Conservation (phyloP, 2,329 filamentous ascomycete species). For the Canariomyces notabilis region DNA sequence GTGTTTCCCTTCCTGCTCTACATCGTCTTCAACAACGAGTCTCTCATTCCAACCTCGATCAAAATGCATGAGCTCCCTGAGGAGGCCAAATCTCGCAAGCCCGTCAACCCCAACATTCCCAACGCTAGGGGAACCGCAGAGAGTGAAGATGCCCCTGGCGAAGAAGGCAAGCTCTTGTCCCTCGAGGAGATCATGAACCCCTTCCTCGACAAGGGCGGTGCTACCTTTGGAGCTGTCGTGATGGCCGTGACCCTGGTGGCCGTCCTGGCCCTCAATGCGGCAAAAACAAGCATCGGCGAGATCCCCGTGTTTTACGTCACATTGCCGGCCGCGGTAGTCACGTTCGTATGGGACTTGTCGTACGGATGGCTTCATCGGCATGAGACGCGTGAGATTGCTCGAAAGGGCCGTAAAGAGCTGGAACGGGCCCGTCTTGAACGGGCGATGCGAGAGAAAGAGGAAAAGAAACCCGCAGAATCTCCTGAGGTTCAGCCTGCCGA, state of each 20-base stretch:
- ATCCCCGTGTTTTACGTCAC: slow-evolving; percentile 64
- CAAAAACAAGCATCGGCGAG: slow-evolving; percentile 43
- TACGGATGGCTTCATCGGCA: slow-evolving; percentile 60
- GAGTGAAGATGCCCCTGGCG: slow-evolving; percentile 43
- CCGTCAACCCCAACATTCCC: slow-evolving; percentile 70
- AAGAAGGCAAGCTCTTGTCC: slow-evolving; percentile 51
- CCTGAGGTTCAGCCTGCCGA: neutral
- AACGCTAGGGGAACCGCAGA: slow-evolving; percentile 52
- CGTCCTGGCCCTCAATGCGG: slow-evolving; percentile 61
- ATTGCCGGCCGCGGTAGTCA: slow-evolving; percentile 60
- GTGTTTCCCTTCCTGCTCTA: slow-evolving; percentile 67
- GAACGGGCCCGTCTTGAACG: slow-evolving; percentile 39
- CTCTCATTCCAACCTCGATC: slow-evolving; percentile 60
- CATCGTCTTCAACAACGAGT: slow-evolving; percentile 60
- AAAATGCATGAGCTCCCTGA: slow-evolving; percentile 63
- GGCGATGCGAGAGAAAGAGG: slow-evolving; percentile 13
- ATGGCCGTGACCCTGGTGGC: slow-evolving; percentile 65
- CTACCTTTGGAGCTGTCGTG: slow-evolving; percentile 57
- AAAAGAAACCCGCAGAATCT: neutral
- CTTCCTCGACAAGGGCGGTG: slow-evolving; percentile 62
- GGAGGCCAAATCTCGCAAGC: slow-evolving; percentile 48
- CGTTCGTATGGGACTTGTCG: slow-evolving; percentile 62
- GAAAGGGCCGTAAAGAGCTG: slow-evolving; percentile 47
- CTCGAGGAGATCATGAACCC: slow-evolving; percentile 73
- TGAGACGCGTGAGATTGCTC: slow-evolving; percentile 59